A percentile compares a stretch with the other conserved stretches of the same genome.
phyloP scores from a whole-genome alignment of 2,329 filamentous ascomycete species.

The Fusarium sp. region DNA sequence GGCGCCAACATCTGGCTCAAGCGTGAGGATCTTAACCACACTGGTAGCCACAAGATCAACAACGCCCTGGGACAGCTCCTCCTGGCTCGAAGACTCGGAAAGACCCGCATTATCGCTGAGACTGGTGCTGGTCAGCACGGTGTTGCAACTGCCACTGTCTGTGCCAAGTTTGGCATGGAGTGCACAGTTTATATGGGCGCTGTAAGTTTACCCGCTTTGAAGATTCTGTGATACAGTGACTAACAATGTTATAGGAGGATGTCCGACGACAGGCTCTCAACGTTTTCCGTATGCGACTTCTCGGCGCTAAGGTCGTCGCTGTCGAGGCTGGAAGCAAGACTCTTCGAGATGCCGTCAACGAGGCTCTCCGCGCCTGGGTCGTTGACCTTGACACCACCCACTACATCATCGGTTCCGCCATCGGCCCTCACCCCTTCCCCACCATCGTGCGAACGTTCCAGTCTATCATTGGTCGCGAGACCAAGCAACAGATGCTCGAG shows the following conservation, averaged over 20 bases:
- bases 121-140: conserved; percentile 98
- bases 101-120: conserved; percentile 97
- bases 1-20: conserved; percentile 98
- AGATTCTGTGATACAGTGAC: conserved; percentile 2
- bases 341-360: conserved; percentile 89
- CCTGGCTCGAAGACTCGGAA: conserved; percentile 83
- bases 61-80: conserved; percentile 95
- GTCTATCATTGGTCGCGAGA: conserved; percentile 93
- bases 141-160: conserved; percentile 96
- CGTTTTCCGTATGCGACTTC: conserved; percentile 97
- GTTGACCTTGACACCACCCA: conserved; percentile 91
- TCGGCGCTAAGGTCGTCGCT: conserved; percentile 90
- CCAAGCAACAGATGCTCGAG: conserved; percentile 87
- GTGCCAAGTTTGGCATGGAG: conserved; percentile 97
- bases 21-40: conserved; percentile 97
- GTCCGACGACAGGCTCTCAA: conserved; percentile 95
- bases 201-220: conserved; percentile 47
- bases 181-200: conserved; percentile 99
- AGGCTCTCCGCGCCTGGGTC: conserved; percentile 93
- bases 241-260: conserved; percentile 69
- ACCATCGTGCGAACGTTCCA: conserved; percentile 98
- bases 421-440: conserved; percentile 96
- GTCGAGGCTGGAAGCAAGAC: conserved; percentile 90
- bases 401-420: conserved; percentile 97
- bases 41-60: conserved; percentile 99